phyloP scores from a whole-genome alignment of 352 stramenopile species.

The Phytophthora citrophthora region DNA sequence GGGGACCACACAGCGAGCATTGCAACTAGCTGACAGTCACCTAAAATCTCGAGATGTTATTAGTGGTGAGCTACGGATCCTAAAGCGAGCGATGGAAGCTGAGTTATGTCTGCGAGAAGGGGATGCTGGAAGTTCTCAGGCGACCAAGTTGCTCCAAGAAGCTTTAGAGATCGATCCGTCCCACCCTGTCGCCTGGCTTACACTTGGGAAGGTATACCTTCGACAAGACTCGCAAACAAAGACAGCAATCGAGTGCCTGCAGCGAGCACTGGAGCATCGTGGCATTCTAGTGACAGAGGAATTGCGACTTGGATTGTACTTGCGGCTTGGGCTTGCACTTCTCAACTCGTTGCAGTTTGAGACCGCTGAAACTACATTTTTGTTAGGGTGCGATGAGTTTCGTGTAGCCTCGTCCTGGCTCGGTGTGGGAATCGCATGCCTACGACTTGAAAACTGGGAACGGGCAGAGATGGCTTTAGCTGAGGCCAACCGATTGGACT shows the following conservation, averaged over 20 bases:
- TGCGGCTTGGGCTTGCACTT: constrained; percentile 67
- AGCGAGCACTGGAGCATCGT: constrained; percentile 49
- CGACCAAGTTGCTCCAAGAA: constrained; percentile 52
- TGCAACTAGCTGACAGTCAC: constrained; percentile 49
- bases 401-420: constrained; percentile 78
- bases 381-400: constrained; percentile 66
- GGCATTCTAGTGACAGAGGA: constrained; percentile 35
- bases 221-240: constrained; percentile 46
- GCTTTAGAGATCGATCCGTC: constrained; percentile 64
- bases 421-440: constrained; percentile 69
- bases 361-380: constrained; percentile 57
- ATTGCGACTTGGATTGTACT: constrained; percentile 49
- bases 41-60: constrained; percentile 48
- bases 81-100: constrained; percentile 54
- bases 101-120: constrained; percentile 41
- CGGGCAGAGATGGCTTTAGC: constrained; percentile 64
- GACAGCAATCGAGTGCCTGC: constrained; percentile 57
- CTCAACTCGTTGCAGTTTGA: constrained; percentile 73
- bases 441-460: constrained; percentile 72
- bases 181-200: constrained; percentile 64
- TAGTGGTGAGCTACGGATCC: constrained; percentile 51
- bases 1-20: constrained; percentile 32
- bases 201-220: constrained; percentile 55
- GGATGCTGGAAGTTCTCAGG: constrained; percentile 24
- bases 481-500: constrained; percentile 78